phyloP scores from a whole-genome alignment of 2,329 filamentous ascomycete species.

The Domatiomyces catenatus region DNA sequence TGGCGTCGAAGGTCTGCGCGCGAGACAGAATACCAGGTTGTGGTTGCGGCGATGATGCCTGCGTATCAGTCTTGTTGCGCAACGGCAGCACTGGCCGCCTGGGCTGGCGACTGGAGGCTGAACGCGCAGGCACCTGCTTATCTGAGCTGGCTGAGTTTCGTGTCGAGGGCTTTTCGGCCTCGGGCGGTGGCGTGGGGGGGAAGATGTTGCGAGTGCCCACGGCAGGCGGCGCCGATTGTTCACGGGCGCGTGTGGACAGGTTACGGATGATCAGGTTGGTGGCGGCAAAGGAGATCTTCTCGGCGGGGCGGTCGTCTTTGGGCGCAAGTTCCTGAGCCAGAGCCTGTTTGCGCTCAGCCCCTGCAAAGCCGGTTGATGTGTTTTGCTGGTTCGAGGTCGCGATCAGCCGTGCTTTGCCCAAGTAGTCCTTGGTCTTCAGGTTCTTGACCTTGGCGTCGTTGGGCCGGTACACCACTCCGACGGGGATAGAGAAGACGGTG shows the following conservation, averaged over 20 bases:
- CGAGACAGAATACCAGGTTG: conserved; percentile 11
- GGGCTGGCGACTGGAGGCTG: conserved; percentile 34
- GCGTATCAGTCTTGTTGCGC: conserved; percentile 16
- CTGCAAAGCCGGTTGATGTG: conserved; percentile 68
- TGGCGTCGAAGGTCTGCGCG: conserved; percentile 10
- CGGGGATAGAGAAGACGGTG: conserved; percentile 69
- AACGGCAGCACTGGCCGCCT: conserved; percentile 18
- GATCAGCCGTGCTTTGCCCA: conserved; percentile 87
- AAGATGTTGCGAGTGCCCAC: conserved; percentile 60
- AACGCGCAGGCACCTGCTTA: conserved; percentile 26
- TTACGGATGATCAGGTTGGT: conserved; percentile 85
- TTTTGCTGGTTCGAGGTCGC: conserved; percentile 71
- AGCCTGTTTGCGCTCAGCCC: conserved; percentile 52
- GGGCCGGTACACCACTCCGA: conserved; percentile 85
- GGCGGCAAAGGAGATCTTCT: conserved; percentile 80
- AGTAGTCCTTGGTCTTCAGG: conserved; percentile 91
- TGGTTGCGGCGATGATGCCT: conserved; percentile 6
- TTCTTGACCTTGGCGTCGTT: conserved; percentile 98
- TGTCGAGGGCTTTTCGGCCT: conserved; percentile 49
- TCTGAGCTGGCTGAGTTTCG: conserved; percentile 16
- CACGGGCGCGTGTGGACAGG: conserved; percentile 56
- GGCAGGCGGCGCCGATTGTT: conserved; percentile 66
- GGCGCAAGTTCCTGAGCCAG: conserved; percentile 17
- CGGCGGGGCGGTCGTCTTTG: conserved; percentile 60
- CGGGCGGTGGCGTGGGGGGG: conserved; percentile 94